phyloP scores from a whole-genome alignment of 2,329 filamentous ascomycete genomes.

The Graphiopsis chlorocephala region DNA sequence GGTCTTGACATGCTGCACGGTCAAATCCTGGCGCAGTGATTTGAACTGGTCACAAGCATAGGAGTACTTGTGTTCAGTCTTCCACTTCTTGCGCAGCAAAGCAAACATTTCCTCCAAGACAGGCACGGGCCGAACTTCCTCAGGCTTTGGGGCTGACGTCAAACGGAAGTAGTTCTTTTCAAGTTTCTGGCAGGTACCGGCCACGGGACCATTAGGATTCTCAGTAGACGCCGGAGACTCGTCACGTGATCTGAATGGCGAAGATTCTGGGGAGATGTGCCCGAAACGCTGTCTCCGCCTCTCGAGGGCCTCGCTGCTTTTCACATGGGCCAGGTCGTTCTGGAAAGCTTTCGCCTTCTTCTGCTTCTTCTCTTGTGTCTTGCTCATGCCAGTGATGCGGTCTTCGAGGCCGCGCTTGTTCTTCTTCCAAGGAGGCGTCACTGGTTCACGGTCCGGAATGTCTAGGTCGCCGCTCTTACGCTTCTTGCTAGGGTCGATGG shows the following conservation, averaged over 20 bases:
- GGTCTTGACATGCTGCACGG: constrained; percentile 94
- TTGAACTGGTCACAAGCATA: constrained; percentile 99
- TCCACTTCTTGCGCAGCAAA: constrained; percentile 91
- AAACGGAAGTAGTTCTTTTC: constrained; percentile 95
- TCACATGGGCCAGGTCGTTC: constrained; percentile 63
- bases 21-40: constrained; percentile 94
- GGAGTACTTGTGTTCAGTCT: constrained; percentile 85
- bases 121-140: constrained; percentile 78
- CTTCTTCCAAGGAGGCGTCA: constrained; percentile 70
- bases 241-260: constrained; percentile 44
- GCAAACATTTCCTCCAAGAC: constrained; percentile 83
- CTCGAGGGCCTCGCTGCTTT: constrained; percentile 83
- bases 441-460: constrained; percentile 47
- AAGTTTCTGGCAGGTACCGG: constrained; percentile 77
- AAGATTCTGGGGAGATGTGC: constrained; percentile 51
- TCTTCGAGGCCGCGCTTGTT: constrained; percentile 64
- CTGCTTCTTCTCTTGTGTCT: constrained; percentile 45
- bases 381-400: constrained; percentile 66
- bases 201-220: constrained; percentile 62
- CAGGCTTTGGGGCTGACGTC: constrained; percentile 83
- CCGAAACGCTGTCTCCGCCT: constrained; percentile 83
- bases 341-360: constrained; percentile 31
- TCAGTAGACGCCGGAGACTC: constrained; percentile 48
- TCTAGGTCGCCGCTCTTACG: constrained; percentile 72
- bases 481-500: constrained; percentile 59